These are phyloP conservation scores for Silene coronaria DNA, from an alignment of 179 eudicot genomes.

Conservation along the genomic window DNA sequence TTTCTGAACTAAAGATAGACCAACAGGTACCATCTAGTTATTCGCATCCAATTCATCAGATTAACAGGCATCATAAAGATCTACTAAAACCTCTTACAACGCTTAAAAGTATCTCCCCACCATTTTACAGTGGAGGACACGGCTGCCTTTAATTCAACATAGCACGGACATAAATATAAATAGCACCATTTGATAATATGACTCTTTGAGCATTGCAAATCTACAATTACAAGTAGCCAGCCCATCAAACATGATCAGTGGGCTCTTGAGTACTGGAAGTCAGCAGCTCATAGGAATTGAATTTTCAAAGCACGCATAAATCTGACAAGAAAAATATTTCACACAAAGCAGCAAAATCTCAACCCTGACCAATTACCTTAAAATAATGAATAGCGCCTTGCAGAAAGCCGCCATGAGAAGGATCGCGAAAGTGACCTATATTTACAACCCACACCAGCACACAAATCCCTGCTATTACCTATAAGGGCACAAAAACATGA, in stretches of 20 bases:
- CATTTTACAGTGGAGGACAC: neutral
- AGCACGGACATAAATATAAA: neutral
- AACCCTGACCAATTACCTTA: constrained; percentile 54
- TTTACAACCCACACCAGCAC: constrained; percentile 93
- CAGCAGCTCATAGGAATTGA: neutral
- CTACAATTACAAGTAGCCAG: neutral
- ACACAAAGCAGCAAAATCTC: neutral
- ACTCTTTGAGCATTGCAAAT: neutral
- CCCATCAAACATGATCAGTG: neutral
- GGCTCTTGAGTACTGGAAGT: neutral
- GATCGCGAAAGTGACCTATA: constrained; percentile 97
- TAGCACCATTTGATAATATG: neutral
- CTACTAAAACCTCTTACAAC: neutral
- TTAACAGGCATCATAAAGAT: neutral
- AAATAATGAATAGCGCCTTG: constrained; percentile 96
- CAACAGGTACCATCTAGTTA: neutral
- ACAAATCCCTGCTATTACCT: constrained; percentile 99
- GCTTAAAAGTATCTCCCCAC: neutral
- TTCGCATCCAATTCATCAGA: neutral
- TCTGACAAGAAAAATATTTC: constrained; percentile 2
- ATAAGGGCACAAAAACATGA: constrained; percentile 13
- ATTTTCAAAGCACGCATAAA: constrained; percentile 8
- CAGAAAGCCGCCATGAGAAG: constrained; percentile 93
- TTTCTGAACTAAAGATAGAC: neutral
- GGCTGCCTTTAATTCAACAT: neutral